Percentiles rank a stretch among this genome's conserved stretches.
Conservation (phyloP, 192 early-diverging fungal species). For the Thoreauomyces humboldtii region DNA sequence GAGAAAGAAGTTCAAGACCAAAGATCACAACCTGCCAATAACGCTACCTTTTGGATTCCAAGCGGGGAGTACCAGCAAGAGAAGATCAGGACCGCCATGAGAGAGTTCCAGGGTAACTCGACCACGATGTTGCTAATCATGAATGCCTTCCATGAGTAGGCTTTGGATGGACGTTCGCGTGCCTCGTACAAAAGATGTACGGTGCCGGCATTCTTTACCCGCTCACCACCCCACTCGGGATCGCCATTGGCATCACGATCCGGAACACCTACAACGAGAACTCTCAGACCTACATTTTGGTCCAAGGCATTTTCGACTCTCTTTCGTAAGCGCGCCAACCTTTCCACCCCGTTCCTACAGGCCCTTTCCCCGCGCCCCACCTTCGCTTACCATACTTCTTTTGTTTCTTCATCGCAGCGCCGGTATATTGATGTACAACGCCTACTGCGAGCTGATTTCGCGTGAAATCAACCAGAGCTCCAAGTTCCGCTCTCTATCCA, state of each 20-base stretch:
- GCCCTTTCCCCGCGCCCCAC: no score
- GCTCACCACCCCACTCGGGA: constrained; percentile 81
- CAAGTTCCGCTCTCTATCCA: not conserved
- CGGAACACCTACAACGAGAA: constrained; percentile 34
- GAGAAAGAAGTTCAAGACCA: no score
- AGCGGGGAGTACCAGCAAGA: constrained; percentile 11
- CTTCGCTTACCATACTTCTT: not conserved
- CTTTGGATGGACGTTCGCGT: constrained; percentile 11
- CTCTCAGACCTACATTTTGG: not conserved
- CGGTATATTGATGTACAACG: not conserved
- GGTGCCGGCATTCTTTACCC: constrained; percentile 39
- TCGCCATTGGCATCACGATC: constrained; percentile 74
- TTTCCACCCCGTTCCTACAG: no score
- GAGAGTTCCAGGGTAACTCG: constrained; percentile 13
- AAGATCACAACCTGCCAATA: no score
- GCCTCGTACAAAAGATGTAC: constrained; percentile 22
- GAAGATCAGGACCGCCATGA: constrained; percentile 3
- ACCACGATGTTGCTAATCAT: constrained; percentile 11
- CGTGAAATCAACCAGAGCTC: not conserved
- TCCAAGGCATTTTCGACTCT: constrained; percentile 75
- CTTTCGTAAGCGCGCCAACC: constrained; percentile 31
- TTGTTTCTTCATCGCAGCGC: not conserved
- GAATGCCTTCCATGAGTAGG: constrained; percentile 16
- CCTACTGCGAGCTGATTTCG: constrained; percentile 1
- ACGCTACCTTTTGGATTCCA: no score